Conservation (phyloP, 2,329 filamentous ascomycete species). For the Beauveria bassiana region DNA sequence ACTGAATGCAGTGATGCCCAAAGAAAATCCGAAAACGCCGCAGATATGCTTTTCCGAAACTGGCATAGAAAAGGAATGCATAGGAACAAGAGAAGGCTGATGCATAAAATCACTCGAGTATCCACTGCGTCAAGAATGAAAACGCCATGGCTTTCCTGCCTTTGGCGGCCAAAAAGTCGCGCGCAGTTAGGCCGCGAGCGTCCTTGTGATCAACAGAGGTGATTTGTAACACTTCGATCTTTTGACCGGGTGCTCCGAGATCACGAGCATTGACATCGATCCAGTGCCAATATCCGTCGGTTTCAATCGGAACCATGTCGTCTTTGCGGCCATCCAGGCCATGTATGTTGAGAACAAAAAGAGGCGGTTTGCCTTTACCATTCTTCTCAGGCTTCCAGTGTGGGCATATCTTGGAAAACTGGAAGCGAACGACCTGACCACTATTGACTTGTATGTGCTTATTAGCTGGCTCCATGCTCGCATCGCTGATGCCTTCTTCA, state of each 20-base stretch:
- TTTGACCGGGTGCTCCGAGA: conserved; percentile 62
- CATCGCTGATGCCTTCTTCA: conserved; percentile 45
- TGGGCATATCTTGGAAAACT: conserved; percentile 69
- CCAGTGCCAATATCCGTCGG: conserved; percentile 78
- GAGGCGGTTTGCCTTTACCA: conserved; percentile 56
- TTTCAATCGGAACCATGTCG: conserved; percentile 63
- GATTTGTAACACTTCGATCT: conserved; percentile 57
- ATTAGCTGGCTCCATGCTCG: conserved; percentile 49
- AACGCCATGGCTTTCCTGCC: conserved; percentile 38
- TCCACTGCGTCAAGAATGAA: conserved; percentile 40
- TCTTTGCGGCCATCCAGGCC: conserved; percentile 60
- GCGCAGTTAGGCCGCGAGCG: conserved; percentile 40
- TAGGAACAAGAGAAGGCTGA: neutral
- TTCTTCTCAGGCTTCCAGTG: conserved; percentile 73
- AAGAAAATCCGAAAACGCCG: neutral
- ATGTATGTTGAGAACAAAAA: conserved; percentile 62
- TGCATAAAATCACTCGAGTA: conserved; percentile 30
- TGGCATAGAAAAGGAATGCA: neutral
- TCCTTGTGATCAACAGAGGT: conserved; percentile 38
- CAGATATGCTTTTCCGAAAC: neutral
- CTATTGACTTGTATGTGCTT: conserved; percentile 53
- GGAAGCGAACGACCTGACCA: conserved; percentile 59
- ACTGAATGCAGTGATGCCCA: neutral
- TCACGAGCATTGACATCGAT: conserved; percentile 60
- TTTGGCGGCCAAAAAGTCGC: conserved; percentile 36